Conservation (phyloP, 202 grass and related monocot genomes). For the Eragrostis tef region DNA sequence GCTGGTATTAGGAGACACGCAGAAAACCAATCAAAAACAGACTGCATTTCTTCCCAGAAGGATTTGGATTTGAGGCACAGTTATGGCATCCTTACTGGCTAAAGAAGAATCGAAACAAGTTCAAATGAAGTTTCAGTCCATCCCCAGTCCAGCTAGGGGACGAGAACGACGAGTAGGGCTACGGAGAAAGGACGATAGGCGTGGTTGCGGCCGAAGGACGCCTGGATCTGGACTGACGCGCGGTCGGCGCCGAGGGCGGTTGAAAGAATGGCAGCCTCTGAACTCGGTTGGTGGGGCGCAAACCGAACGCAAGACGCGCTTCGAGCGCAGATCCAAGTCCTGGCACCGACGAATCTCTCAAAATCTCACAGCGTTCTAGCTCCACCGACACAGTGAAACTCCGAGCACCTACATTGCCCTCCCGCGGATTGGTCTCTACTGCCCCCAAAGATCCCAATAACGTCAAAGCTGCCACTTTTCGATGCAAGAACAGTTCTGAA, state of each 20-base stretch:
- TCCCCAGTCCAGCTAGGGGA: neutral
- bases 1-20: neutral
- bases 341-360: constrained; percentile 28
- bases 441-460: constrained; percentile 25
- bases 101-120: neutral
- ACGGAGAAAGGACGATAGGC: neutral
- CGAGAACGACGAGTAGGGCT: neutral
- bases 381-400: constrained; percentile 49
- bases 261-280: neutral
- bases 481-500: neutral
- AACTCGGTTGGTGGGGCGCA: neutral
- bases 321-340: constrained; percentile 2
- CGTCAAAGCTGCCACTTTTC: constrained; percentile 21
- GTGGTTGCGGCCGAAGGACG: constrained; percentile 6
- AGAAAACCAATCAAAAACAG: neutral
- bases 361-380: constrained; percentile 40
- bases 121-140: neutral
- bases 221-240: constrained; percentile 33
- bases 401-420: constrained; percentile 31
- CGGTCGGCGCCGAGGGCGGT: neutral
- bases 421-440: neutral
- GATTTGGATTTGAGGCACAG: neutral
- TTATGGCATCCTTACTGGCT: constrained; percentile 2
- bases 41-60: neutral
- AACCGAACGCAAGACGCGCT: neutral